Conservation (phyloP, 257 asterid species). For the Solanum lycopersicoides region DNA sequence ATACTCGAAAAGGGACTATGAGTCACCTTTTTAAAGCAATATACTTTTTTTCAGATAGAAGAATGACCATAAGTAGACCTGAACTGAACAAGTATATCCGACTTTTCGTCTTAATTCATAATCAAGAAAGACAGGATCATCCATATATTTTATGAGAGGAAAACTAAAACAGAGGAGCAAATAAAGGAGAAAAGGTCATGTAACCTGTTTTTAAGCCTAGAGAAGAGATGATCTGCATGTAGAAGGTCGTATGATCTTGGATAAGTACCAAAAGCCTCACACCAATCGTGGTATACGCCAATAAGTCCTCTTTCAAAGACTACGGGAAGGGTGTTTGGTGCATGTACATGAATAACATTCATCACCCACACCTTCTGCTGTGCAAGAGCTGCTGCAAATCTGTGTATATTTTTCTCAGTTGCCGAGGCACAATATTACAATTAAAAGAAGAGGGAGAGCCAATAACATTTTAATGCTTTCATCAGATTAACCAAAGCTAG, state of each 20-base stretch:
- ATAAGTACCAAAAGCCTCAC: constrained; percentile 84
- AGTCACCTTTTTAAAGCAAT: not conserved
- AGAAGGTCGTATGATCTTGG: constrained; percentile 92
- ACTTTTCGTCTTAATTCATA: not conserved
- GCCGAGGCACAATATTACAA: not conserved
- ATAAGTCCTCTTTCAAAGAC: constrained; percentile 87
- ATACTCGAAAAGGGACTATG: not conserved
- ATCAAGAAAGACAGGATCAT: not conserved
- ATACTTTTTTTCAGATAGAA: not conserved
- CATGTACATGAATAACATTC: constrained; percentile 81
- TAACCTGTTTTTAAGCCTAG: constrained; percentile 86
- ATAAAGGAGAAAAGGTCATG: not conserved
- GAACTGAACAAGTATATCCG: not conserved
- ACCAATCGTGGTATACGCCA: constrained; percentile 94
- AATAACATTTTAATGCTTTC: not conserved
- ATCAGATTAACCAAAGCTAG: not conserved
- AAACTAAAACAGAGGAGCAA: not conserved
- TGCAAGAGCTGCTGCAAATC: constrained; percentile 89
- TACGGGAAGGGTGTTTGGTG: constrained; percentile 84
- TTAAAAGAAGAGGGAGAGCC: not conserved
- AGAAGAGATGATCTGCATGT: constrained; percentile 97
- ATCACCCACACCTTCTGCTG: constrained; percentile 81
- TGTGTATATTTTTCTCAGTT: constrained; percentile 14
- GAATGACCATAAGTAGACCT: not conserved
- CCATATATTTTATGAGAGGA: not conserved